Evolutionary conservation across 768 basidiomycete species (phyloP).

Genomic region (Podaxis sp.): DNA sequence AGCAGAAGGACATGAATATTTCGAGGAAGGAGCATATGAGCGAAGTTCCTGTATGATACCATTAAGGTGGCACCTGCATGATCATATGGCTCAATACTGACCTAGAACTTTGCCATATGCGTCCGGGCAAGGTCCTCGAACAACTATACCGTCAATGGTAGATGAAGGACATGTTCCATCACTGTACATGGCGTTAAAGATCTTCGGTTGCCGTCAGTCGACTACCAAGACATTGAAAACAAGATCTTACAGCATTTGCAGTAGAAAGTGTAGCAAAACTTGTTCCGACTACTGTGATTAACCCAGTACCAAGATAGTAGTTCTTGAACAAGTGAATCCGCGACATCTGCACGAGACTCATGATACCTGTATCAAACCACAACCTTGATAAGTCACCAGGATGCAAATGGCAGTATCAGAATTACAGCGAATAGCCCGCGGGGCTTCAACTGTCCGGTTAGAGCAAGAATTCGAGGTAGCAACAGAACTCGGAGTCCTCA

Average conservation of each 20-base stretch:
- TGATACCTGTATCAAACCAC: slow-evolving; percentile 47
- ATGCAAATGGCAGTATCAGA: background rate
- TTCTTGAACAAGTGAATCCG: slow-evolving; percentile 56
- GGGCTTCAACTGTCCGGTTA: background rate
- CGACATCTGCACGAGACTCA: slow-evolving; percentile 81
- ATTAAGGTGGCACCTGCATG: background rate
- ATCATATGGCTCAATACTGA: slow-evolving; percentile 24
- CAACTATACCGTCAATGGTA: slow-evolving; percentile 57
- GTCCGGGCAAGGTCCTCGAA: slow-evolving; percentile 67
- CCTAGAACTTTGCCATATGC: slow-evolving; percentile 81
- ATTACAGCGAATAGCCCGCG: background rate
- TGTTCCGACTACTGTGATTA: slow-evolving; percentile 80
- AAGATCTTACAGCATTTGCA: slow-evolving; percentile 52
- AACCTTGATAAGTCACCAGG: background rate
- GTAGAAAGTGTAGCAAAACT: slow-evolving; percentile 79
- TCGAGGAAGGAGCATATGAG: slow-evolving; percentile 79
- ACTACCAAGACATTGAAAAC: background rate
- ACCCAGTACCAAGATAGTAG: slow-evolving; percentile 77
- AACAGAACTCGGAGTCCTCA: too few species aligned
- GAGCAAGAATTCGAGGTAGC: background rate
- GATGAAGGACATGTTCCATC: slow-evolving; percentile 75
- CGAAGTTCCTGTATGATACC: slow-evolving; percentile 54
- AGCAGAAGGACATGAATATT: slow-evolving; percentile 77
- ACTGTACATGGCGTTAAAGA: slow-evolving; percentile 75
- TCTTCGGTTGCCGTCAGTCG: slow-evolving; percentile 33